These are phyloP conservation scores for Fusarium incarnatum DNA, from an alignment of 2,329 filamentous ascomycete species.

Conservation along the genomic window DNA sequence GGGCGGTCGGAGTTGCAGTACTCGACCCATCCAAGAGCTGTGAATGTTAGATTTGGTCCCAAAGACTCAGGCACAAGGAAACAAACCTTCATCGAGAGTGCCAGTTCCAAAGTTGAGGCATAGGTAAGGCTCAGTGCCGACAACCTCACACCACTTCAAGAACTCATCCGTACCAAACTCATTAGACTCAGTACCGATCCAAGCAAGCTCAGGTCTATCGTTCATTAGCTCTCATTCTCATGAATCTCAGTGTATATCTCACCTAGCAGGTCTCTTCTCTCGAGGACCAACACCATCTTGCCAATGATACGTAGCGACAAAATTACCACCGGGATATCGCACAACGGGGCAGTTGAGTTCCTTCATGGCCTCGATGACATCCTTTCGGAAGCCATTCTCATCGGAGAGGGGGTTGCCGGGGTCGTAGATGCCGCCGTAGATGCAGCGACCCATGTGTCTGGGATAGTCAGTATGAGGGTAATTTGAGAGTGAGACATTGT, in stretches of 20 bases:
- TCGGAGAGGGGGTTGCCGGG: slow-evolving; percentile 79
- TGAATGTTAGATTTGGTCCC: not conserved
- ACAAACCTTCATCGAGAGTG: slow-evolving; percentile 56
- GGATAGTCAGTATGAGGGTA: slow-evolving; percentile 3
- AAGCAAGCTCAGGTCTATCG: slow-evolving; percentile 75
- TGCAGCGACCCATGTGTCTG: slow-evolving; percentile 89
- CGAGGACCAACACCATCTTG: slow-evolving; percentile 81
- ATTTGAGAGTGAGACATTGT: not conserved
- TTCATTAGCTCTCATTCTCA: not conserved
- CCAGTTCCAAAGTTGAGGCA: slow-evolving; percentile 84
- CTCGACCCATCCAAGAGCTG: slow-evolving; percentile 79
- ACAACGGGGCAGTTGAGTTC: slow-evolving; percentile 82
- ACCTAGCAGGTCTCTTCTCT: slow-evolving; percentile 70
- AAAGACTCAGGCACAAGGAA: rapidly evolving
- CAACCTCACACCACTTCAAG: slow-evolving; percentile 80
- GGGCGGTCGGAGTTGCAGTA: slow-evolving; percentile 85
- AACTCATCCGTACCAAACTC: slow-evolving; percentile 89
- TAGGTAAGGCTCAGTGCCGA: slow-evolving; percentile 82
- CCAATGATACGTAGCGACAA: slow-evolving; percentile 88
- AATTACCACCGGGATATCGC: slow-evolving; percentile 86
- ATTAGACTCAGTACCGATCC: slow-evolving; percentile 81
- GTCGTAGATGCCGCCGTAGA: slow-evolving; percentile 88
- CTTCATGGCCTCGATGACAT: slow-evolving; percentile 79
- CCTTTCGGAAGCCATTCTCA: slow-evolving; percentile 79
- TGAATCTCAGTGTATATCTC: not conserved